Evolutionary conservation across 345 rosid species (phyloP).

Genomic region (Cardamine chenopodiifolia): DNA sequence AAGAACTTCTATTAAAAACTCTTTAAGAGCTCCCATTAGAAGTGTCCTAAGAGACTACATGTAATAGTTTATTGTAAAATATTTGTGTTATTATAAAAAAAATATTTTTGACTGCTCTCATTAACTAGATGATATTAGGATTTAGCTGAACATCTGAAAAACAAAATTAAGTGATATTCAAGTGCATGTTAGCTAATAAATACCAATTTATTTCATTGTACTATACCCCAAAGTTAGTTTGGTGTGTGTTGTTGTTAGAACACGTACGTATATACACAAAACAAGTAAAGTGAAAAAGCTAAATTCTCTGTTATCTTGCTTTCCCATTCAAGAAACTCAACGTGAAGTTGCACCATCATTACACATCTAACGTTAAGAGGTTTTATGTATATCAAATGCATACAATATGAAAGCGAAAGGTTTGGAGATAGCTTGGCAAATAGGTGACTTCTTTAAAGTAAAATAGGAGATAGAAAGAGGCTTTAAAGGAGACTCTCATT

Average conservation of each 20-base stretch:
- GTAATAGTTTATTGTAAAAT: neutral
- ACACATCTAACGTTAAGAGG: constrained; percentile 25
- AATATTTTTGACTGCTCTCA: neutral
- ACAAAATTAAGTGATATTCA: neutral
- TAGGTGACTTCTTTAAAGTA: constrained; percentile 44
- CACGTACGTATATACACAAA: constrained; percentile 37
- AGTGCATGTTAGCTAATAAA: neutral
- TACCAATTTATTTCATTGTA: neutral
- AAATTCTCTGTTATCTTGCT: constrained; percentile 35
- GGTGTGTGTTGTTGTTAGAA: constrained; percentile 10
- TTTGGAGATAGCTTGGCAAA: constrained; percentile 30
- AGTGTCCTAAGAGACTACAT: neutral
- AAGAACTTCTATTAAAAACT: no score
- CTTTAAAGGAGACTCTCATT: constrained; percentile 18
- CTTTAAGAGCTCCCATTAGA: no score
- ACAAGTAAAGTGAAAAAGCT: constrained; percentile 25
- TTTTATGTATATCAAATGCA: constrained; percentile 15
- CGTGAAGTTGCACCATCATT: constrained; percentile 39
- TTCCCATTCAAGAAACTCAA: constrained; percentile 38
- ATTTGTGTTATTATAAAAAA: no score
- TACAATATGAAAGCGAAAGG: constrained; percentile 40
- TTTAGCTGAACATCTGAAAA: neutral
- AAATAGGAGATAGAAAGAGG: constrained; percentile 20
- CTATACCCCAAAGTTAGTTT: constrained; percentile 14
- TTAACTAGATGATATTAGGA: neutral